These are phyloP conservation scores for Skeletonema marinoi DNA, from an alignment of 108 stramenopile genomes.

Conservation along the genomic window DNA sequence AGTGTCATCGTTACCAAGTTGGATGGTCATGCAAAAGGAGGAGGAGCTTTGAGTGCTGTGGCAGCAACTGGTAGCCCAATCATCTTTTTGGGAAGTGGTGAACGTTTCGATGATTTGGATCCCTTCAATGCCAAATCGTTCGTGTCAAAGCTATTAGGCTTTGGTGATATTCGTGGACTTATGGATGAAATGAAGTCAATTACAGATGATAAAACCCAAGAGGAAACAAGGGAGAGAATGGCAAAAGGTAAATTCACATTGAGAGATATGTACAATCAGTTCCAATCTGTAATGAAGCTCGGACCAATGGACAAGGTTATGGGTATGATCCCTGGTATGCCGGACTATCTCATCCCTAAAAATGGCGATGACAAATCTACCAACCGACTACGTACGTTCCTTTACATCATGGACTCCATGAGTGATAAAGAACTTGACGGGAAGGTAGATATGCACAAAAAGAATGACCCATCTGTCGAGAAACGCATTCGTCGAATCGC, in stretches of 20 bases:
- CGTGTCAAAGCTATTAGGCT: conserved; percentile 88
- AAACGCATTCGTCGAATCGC: conserved; percentile 89
- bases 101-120: conserved; percentile 98
- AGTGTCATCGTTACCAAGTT: conserved; percentile 96
- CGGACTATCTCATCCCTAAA: conserved; percentile 76
- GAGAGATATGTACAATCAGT: conserved; percentile 95
- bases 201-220: conserved; percentile 65
- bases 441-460: conserved; percentile 75
- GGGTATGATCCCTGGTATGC: conserved; percentile 97
- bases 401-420: conserved; percentile 99
- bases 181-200: conserved; percentile 82
- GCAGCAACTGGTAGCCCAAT: conserved; percentile 95
- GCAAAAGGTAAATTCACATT: conserved; percentile 94
- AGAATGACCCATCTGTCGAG: conserved; percentile 51
- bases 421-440: conserved; percentile 95
- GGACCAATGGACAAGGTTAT: conserved; percentile 92
- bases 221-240: conserved; percentile 87
- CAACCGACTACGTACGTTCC: conserved; percentile 80
- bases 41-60: conserved; percentile 96
- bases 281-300: conserved; percentile 88
- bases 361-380: conserved; percentile 69
- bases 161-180: conserved; percentile 86
- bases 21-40: conserved; percentile 99
- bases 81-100: conserved; percentile 95
- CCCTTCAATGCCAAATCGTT: conserved; percentile 94